These are phyloP conservation scores for Penicillium bovifimosum DNA, from an alignment of 495 filamentous ascomycete genomes.

Conservation along the genomic window DNA sequence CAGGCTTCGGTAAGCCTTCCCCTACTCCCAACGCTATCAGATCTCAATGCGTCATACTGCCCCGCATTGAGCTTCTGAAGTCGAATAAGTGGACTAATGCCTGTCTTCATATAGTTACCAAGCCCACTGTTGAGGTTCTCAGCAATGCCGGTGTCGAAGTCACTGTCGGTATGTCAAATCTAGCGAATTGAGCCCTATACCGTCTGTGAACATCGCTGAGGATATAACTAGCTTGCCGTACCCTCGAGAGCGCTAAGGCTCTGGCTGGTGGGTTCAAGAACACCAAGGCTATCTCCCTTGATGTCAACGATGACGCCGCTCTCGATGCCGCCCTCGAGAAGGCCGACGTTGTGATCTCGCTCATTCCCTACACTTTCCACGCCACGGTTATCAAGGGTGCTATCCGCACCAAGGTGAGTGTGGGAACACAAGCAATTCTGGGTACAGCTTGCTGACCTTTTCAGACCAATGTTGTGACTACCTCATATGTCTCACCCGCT, in stretches of 20 bases:
- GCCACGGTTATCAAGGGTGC: constrained; percentile 88
- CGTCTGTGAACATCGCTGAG: neutral
- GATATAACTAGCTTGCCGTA: constrained; percentile 67
- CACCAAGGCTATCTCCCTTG: constrained; percentile 69
- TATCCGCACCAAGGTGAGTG: constrained; percentile 62
- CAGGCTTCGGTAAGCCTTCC: constrained; percentile 56
- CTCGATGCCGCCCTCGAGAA: constrained; percentile 74
- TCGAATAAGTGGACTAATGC: constrained; percentile 9
- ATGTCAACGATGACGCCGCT: constrained; percentile 66
- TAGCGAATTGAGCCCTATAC: neutral
- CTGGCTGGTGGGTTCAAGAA: constrained; percentile 67
- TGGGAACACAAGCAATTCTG: neutral
- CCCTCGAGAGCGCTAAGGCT: constrained; percentile 66
- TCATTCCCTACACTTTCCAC: constrained; percentile 95
- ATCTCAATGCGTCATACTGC: constrained; percentile 14
- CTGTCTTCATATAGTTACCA: constrained; percentile 47
- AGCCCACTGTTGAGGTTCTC: constrained; percentile 74
- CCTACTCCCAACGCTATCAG: neutral
- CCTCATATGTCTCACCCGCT: constrained; percentile 86
- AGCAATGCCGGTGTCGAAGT: constrained; percentile 70
- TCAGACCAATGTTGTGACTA: constrained; percentile 87
- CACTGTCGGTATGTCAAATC: constrained; percentile 62
- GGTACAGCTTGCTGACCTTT: neutral
- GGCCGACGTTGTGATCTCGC: constrained; percentile 70
- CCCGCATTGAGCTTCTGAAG: constrained; percentile 23